Evolutionary conservation across 1,139 yeast genomes (phyloP).

Genomic region (Geotrichum fermentans): DNA sequence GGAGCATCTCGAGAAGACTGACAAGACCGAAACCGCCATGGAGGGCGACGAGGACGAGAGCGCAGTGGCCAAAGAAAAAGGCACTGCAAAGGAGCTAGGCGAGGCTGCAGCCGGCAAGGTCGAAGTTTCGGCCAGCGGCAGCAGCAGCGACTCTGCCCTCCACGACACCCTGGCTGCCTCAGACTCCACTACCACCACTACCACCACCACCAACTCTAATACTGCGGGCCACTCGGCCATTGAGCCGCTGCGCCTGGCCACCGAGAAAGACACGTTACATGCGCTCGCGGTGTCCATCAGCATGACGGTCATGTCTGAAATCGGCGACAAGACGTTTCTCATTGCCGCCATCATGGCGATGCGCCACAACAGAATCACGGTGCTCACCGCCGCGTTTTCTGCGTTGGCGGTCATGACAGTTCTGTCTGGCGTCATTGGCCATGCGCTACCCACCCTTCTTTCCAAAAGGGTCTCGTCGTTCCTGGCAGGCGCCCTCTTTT

Average conservation of each 20-base stretch:
- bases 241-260: slow-evolving; percentile 4
- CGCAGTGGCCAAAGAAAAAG: neutral
- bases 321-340: slow-evolving; percentile 94
- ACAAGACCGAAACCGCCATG: slow-evolving; percentile 2
- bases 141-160: slow-evolving; percentile 1
- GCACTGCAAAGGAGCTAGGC: neutral
- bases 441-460: slow-evolving; percentile 76
- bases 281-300: slow-evolving; percentile 38
- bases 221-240: slow-evolving; percentile 8
- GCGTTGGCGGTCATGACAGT: slow-evolving; percentile 88
- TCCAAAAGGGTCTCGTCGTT: slow-evolving; percentile 77
- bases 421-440: slow-evolving; percentile 86
- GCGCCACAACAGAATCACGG: slow-evolving; percentile 79
- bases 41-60: neutral
- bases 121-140: neutral
- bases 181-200: neutral
- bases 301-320: slow-evolving; percentile 89
- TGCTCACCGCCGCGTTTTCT: slow-evolving; percentile 81
- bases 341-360: slow-evolving; percentile 98
- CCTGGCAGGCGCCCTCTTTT: slow-evolving; percentile 72
- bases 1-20: slow-evolving; percentile 19
- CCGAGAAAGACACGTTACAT: slow-evolving; percentile 24
- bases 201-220: neutral
- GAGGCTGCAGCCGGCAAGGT: neutral
- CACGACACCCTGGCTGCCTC: slow-evolving; percentile 11